Evolutionary conservation across 192 early-diverging fungal genomes (phyloP).

Genomic region (Coemansia sp.): DNA sequence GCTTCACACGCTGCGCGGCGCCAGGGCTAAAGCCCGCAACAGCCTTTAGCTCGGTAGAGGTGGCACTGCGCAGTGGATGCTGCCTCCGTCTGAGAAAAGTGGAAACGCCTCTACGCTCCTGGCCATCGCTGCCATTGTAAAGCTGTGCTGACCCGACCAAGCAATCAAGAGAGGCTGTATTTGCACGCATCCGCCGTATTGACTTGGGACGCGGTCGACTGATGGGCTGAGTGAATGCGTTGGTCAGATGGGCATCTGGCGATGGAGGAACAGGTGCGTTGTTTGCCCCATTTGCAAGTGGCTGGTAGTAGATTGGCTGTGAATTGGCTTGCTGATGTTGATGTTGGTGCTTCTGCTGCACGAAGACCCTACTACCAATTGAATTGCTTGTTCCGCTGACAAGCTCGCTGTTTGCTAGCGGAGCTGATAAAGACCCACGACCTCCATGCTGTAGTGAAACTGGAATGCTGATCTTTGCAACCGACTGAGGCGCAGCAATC

Average conservation of each 20-base stretch:
- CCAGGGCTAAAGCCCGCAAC: slow-evolving; percentile 53
- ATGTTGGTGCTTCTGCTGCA: neutral
- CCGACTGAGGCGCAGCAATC: neutral
- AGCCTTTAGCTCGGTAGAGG: slow-evolving; percentile 40
- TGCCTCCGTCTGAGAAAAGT: slow-evolving; percentile 45
- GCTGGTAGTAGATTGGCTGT: slow-evolving; percentile 40
- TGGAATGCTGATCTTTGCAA: slow-evolving; percentile 41
- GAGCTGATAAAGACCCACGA: slow-evolving; percentile 36
- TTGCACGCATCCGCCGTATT: slow-evolving; percentile 45
- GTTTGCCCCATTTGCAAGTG: slow-evolving; percentile 16
- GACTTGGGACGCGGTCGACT: slow-evolving; percentile 26
- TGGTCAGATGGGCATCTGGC: neutral
- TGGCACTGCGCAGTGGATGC: slow-evolving; percentile 45
- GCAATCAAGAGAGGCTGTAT: slow-evolving; percentile 45
- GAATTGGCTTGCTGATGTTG: neutral
- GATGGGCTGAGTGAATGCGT: neutral
- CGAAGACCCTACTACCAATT: neutral
- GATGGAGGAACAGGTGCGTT: neutral
- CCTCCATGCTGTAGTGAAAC: neutral
- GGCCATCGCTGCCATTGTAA: neutral
- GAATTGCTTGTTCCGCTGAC: slow-evolving; percentile 1
- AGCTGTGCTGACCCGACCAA: slow-evolving; percentile 20
- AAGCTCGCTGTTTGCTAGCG: slow-evolving; percentile 8
- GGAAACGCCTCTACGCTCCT: slow-evolving; percentile 20
- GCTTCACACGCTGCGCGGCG: slow-evolving; percentile 49